Evolutionary conservation across 192 early-diverging fungal species (phyloP), one percentile per base, ranked within the genome.

Genomic region (Backusella morwellensis): DNA sequence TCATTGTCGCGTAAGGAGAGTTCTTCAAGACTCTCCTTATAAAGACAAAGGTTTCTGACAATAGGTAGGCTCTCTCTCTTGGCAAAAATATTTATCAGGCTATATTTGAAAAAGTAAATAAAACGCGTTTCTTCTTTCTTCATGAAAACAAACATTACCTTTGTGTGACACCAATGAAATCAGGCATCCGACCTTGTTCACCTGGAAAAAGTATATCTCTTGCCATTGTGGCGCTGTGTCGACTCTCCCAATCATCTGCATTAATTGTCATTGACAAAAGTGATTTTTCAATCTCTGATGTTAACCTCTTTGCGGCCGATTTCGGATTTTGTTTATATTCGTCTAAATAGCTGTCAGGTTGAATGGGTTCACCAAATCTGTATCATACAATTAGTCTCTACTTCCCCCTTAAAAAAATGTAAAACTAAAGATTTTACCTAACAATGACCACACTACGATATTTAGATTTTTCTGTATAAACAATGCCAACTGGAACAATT

Each of bases 381-480:
- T 36, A 59, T 12, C 8, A 59, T 26, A 59, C 21, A 21, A 26
- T 26, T 59, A 59, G 9, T 6, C 6, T 59, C 21, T 21, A 26
- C 21, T 8, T 23, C n/a, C 19, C 19, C 6, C n/a, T 54, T 23
- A 59, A 59, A 59, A 59, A 26, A 17, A 50, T 6, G 6, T n/a
- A 17, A 6, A 6, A 7, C 15, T 7, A 14, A 59, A 59, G 8
- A 15, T 66, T 79, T 70, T 82, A 85, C 73, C 82, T 86, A 34
- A 76, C 77, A 77, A 88, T 83, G 17, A 81, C 75, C 14, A 40
- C 59, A 72, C 82, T 84, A 23, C 86, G 78, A 67, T 86, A 88
- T 47, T 83, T 85, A 56, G 81, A 80, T 54, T 88, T 88, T 68
- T 88, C 81, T 1, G 75, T 70, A 74, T 88, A 88, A 1, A 82